Evolutionary conservation across 208 protist species (phyloP).

Genomic region (Crithidia bombi): DNA sequence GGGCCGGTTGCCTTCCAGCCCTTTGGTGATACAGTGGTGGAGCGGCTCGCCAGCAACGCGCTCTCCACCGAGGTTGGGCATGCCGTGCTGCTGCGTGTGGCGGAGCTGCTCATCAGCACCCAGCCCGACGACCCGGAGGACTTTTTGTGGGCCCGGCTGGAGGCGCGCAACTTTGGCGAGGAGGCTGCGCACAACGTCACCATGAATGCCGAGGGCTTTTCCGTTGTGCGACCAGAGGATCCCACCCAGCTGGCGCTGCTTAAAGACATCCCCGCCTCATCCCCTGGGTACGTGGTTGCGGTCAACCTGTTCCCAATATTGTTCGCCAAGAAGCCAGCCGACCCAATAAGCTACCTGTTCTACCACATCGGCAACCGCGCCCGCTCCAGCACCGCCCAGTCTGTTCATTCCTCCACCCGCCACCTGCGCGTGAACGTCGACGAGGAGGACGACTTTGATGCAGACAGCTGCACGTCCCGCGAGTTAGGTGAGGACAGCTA

Average conservation of each 20-base stretch:
- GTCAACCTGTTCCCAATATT: constrained; percentile 46
- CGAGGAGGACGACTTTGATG: constrained; percentile 33
- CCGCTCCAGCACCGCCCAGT: constrained; percentile 40
- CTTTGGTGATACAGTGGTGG: constrained; percentile 45
- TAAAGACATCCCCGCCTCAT: constrained; percentile 46
- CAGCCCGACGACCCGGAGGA: constrained; percentile 65
- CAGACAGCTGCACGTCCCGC: constrained; percentile 50
- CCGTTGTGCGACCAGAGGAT: constrained; percentile 42
- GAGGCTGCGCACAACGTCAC: constrained; percentile 37
- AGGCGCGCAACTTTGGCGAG: constrained; percentile 52
- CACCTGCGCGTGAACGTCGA: constrained; percentile 22
- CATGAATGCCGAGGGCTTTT: constrained; percentile 29
- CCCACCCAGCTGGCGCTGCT: constrained; percentile 52
- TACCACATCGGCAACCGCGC: constrained; percentile 50
- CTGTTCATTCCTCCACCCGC: constrained; percentile 44
- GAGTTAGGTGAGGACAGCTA: constrained; percentile 47
- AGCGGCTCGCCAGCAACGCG: constrained; percentile 51
- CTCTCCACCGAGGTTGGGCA: constrained; percentile 34
- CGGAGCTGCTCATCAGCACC: constrained; percentile 46
- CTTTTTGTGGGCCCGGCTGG: constrained; percentile 60
- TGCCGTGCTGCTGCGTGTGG: constrained; percentile 36
- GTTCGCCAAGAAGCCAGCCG: constrained; percentile 65
- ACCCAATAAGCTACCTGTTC: constrained; percentile 74
- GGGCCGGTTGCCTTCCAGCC: neutral
- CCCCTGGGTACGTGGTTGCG: constrained; percentile 53